phyloP scores from a whole-genome alignment of 2,329 filamentous ascomycete species.

The Sporothrix sp. region DNA sequence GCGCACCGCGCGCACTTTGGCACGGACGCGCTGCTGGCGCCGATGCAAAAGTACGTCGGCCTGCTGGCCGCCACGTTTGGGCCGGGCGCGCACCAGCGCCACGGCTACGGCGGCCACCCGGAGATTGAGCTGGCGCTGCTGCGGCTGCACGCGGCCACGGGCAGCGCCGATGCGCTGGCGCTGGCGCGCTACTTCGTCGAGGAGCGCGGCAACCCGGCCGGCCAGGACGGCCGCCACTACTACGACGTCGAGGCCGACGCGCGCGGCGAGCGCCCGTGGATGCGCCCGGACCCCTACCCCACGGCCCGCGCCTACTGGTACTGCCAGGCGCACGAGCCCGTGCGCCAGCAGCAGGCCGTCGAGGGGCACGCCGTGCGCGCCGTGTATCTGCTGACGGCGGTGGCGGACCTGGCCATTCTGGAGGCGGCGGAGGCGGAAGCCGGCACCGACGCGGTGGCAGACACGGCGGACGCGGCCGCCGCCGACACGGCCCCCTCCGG shows the following conservation, averaged over 20 bases:
- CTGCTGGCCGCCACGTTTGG: background rate
- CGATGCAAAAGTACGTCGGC: background rate
- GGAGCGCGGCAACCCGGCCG: background rate
- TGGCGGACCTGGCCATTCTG: background rate
- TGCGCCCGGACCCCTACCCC: background rate
- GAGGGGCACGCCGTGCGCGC: background rate
- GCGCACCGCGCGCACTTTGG: background rate
- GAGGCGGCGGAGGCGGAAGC: background rate
- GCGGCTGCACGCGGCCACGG: background rate
- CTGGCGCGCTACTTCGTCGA: background rate
- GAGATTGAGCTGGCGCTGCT: background rate
- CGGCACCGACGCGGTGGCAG: too few species aligned
- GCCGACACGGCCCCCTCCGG: too few species aligned
- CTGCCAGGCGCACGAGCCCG: background rate
- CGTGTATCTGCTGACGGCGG: background rate
- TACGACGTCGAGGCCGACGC: background rate
- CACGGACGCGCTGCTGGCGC: background rate
- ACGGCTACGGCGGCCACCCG: background rate
- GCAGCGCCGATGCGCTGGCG: background rate
- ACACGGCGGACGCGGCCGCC: too few species aligned
- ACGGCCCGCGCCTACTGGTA: background rate
- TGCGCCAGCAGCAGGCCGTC: background rate
- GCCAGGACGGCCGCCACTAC: background rate
- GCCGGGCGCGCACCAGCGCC: background rate
- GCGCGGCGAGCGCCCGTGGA: background rate